Evolutionary conservation across 2,329 filamentous ascomycete species (phyloP).

Genomic region (Blumeria hordei): DNA sequence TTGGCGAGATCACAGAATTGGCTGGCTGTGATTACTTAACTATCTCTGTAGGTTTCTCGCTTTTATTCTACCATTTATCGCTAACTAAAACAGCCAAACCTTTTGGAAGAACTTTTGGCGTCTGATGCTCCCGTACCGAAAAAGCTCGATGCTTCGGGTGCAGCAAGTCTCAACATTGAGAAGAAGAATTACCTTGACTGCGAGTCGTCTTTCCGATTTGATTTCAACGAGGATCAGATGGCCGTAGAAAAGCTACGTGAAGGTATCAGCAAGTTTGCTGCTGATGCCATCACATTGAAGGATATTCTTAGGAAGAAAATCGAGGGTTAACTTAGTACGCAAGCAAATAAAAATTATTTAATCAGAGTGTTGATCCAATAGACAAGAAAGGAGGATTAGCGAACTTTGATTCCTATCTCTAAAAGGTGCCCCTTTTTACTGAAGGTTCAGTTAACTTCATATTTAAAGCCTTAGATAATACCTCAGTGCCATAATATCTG

Average conservation of each 20-base stretch:
- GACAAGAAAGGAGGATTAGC: too few species aligned
- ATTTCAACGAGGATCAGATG: constrained; percentile 99
- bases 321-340: not conserved
- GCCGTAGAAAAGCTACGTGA: constrained; percentile 97
- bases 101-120: constrained; percentile 86
- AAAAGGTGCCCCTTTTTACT: too few species aligned
- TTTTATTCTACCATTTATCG: not conserved
- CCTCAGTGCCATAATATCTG: too few species aligned
- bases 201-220: constrained; percentile 85
- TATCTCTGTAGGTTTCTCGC: constrained; percentile 42
- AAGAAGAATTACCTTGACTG: constrained; percentile 81
- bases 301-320: constrained; percentile 77
- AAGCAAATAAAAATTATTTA: too few species aligned
- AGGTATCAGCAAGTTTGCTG: constrained; percentile 98
- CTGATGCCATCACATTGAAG: constrained; percentile 87
- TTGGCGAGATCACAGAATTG: constrained; percentile 91
- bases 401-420: too few species aligned
- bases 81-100: constrained; percentile 31
- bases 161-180: constrained; percentile 46
- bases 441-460: too few species aligned
- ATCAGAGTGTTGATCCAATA: too few species aligned
- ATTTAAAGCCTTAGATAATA: too few species aligned
- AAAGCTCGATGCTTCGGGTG: constrained; percentile 61
- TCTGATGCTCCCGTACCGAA: constrained; percentile 59
- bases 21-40: constrained; percentile 97